These are phyloP conservation scores for Acacia concinna DNA, from an alignment of 331 rosid genomes.

Conservation along the genomic window DNA sequence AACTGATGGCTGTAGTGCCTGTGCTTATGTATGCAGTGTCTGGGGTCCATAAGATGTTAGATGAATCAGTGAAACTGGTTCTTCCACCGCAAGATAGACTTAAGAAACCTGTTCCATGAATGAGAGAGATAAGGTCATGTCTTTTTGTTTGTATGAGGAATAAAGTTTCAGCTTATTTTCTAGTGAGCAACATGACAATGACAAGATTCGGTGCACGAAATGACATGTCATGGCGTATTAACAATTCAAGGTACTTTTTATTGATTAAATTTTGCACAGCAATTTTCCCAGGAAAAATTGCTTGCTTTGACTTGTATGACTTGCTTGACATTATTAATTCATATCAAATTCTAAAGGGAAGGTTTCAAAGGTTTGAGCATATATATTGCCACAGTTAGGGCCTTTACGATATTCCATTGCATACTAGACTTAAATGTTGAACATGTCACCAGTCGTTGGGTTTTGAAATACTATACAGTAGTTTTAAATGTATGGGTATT, in stretches of 20 bases:
- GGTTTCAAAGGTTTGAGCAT: too few species aligned
- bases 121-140: conserved; percentile 25
- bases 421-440: too few species aligned
- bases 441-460: too few species aligned
- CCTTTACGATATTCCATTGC: too few species aligned
- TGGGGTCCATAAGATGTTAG: conserved; percentile 66
- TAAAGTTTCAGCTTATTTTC: not conserved
- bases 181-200: not conserved
- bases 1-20: conserved; percentile 47
- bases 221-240: not conserved
- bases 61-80: conserved; percentile 57
- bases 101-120: conserved; percentile 68
- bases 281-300: not conserved
- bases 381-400: too few species aligned
- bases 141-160: not conserved
- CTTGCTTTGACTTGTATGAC: not conserved
- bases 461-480: too few species aligned
- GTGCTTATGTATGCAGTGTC: conserved; percentile 59
- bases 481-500: too few species aligned
- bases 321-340: not conserved
- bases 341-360: not conserved
- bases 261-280: not conserved
- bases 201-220: not conserved
- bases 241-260: not conserved
- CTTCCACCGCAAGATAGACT: conserved; percentile 90